Conservation (phyloP, 2,329 filamentous ascomycete genomes). For the Didymella keratinophila region DNA sequence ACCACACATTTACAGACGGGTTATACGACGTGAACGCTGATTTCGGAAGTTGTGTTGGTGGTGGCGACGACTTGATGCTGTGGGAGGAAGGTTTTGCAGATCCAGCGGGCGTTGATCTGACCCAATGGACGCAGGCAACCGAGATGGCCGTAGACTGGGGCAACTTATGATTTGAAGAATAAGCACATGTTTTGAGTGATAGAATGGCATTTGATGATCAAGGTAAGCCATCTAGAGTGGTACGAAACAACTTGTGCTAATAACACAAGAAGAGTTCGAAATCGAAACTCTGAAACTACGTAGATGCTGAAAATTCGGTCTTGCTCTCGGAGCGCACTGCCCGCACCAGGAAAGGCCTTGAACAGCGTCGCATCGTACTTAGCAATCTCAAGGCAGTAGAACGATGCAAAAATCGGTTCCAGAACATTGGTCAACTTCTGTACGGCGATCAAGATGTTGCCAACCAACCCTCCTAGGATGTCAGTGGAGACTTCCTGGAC, state of each 20-base stretch:
- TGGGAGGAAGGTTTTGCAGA: constrained; percentile 10
- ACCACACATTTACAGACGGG: not conserved
- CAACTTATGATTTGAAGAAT: not conserved
- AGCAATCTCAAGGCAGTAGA: constrained; percentile 21
- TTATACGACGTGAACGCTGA: constrained; percentile 3
- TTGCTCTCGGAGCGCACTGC: constrained; percentile 4
- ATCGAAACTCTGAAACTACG: not conserved
- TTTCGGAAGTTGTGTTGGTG: constrained; percentile 6
- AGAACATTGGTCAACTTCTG: constrained; percentile 48
- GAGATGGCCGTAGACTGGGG: constrained; percentile 8
- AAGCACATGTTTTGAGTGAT: not conserved
- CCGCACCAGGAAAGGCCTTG: constrained; percentile 20
- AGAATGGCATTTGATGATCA: not conserved
- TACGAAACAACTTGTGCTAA: not conserved
- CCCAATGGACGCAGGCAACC: constrained; percentile 10
- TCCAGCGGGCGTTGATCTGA: constrained; percentile 9
- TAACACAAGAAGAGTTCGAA: not conserved
- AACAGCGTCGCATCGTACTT: constrained; percentile 14
- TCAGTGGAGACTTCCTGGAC: constrained; percentile 55
- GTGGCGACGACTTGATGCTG: constrained; percentile 2
- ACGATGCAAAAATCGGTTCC: constrained; percentile 12
- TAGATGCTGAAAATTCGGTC: not conserved
- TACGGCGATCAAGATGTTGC: constrained; percentile 32
- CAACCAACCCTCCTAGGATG: constrained; percentile 37
- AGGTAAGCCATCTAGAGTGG: not conserved